phyloP scores from a whole-genome alignment of 1,284 basidiomycete species.

The Lentinus polychrous region DNA sequence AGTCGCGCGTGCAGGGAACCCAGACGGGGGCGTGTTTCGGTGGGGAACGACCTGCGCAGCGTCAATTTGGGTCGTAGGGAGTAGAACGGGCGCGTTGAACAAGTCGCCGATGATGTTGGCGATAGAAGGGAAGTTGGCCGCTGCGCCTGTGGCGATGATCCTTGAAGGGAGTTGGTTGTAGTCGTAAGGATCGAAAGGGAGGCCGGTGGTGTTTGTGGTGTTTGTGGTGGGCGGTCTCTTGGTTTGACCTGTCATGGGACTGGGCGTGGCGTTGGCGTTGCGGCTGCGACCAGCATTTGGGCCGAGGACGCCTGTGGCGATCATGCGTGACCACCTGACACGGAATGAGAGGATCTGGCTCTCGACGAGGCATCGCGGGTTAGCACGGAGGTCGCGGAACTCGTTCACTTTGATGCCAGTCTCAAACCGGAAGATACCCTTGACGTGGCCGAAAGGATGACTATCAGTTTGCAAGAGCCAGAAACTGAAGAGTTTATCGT shows the following conservation, averaged over 20 bases:
- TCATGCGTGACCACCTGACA: constrained; percentile 69
- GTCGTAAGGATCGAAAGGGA: constrained; percentile 73
- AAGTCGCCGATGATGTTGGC: constrained; percentile 72
- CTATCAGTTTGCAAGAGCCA: constrained; percentile 77
- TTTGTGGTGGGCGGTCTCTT: constrained; percentile 18
- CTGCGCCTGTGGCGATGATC: constrained; percentile 63
- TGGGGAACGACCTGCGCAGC: constrained; percentile 66
- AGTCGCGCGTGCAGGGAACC: constrained; percentile 60
- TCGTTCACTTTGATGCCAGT: constrained; percentile 79
- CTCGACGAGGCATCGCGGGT: constrained; percentile 76
- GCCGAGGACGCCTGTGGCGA: constrained; percentile 52
- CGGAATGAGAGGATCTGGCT: constrained; percentile 72
- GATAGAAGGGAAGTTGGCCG: constrained; percentile 77
- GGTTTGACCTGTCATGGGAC: constrained; percentile 24
- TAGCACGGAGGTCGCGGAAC: constrained; percentile 78
- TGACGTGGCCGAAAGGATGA: constrained; percentile 65
- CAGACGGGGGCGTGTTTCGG: constrained; percentile 61
- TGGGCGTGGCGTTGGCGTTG: constrained; percentile 24
- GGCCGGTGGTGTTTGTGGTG: constrained; percentile 42
- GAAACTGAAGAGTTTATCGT: constrained; percentile 83
- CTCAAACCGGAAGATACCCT: constrained; percentile 83
- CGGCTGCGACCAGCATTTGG: constrained; percentile 31
- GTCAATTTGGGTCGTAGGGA: constrained; percentile 67
- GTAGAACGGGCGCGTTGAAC: constrained; percentile 70
- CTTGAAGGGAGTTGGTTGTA: constrained; percentile 52